Conservation (phyloP, 169 alveolate genomes). For the Plasmodium sp. region DNA sequence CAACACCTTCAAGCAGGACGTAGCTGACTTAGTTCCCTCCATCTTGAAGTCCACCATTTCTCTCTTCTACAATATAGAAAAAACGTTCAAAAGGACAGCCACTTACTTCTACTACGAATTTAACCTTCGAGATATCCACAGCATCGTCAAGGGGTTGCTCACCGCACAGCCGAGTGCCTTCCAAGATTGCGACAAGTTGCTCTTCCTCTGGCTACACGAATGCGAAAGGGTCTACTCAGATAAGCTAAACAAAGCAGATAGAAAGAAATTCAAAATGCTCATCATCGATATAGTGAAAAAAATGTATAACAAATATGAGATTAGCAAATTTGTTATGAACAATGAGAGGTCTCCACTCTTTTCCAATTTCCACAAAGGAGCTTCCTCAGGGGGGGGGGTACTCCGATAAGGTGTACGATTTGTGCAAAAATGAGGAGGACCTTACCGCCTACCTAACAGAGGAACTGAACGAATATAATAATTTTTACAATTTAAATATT, state of each 20-base stretch:
- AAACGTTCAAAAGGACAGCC: constrained; percentile 96
- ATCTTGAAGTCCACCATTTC: constrained; percentile 93
- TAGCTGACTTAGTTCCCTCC: constrained; percentile 91
- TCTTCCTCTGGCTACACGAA: constrained; percentile 96
- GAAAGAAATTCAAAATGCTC: constrained; percentile 88
- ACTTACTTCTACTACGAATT: constrained; percentile 97
- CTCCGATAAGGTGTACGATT: constrained; percentile 92
- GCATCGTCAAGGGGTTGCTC: constrained; percentile 94
- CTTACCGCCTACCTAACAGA: constrained; percentile 87
- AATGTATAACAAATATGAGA: constrained; percentile 92
- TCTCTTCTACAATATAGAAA: constrained; percentile 91
- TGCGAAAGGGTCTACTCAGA: constrained; percentile 96
- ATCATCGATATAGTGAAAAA: constrained; percentile 93
- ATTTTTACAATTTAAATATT: constrained; percentile 94
- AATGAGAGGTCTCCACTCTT: constrained; percentile 52
- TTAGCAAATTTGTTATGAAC: constrained; percentile 87
- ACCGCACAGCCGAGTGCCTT: constrained; percentile 90
- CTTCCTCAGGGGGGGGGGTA: background rate
- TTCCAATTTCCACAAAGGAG: constrained; percentile 79
- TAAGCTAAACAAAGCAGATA: constrained; percentile 91
- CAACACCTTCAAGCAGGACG: constrained; percentile 90
- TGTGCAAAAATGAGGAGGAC: constrained; percentile 88
- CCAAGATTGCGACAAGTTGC: constrained; percentile 93
- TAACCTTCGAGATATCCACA: constrained; percentile 95
- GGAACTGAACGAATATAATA: constrained; percentile 94